Conservation (phyloP, 805 yeast genomes). For the Hemisphaericaspora nanyangensis region DNA sequence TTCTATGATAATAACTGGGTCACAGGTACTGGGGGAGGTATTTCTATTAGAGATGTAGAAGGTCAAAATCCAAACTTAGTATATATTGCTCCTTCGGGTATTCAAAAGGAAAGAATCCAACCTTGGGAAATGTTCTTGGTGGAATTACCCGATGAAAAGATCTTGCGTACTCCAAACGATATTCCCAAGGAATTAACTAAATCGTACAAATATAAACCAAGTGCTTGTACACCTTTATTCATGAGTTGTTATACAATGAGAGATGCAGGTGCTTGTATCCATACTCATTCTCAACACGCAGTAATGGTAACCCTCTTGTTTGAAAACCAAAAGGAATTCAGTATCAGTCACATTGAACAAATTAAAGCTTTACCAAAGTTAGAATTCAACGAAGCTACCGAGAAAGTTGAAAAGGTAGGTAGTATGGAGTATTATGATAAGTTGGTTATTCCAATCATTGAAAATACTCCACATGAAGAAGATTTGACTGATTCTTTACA, state of each 20-base stretch:
- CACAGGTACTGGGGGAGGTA: conserved; percentile 96
- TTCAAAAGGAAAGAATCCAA: conserved; percentile 83
- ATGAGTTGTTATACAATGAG: conserved; percentile 64
- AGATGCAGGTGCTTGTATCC: conserved; percentile 88
- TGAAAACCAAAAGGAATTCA: conserved; percentile 59
- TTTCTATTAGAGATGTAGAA: conserved; percentile 60
- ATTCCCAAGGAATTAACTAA: conserved; percentile 35
- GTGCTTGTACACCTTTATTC: conserved; percentile 91
- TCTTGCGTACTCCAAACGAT: conserved; percentile 56
- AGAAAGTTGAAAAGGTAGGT: conserved; percentile 55
- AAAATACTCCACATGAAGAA: conserved; percentile 85
- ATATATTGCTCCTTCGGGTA: conserved; percentile 92
- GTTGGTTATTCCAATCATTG: conserved; percentile 83
- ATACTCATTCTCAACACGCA: conserved; percentile 89
- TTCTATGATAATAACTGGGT: conserved; percentile 87
- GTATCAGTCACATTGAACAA: conserved; percentile 80
- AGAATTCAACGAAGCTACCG: conserved; percentile 22
- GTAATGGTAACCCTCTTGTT: conserved; percentile 74
- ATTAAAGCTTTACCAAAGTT: conserved; percentile 82
- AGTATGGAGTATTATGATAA: conserved; percentile 70
- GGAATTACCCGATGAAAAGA: conserved; percentile 48
- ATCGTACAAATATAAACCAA: conserved; percentile 62
- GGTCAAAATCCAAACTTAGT: conserved; percentile 44
- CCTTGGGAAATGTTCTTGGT: conserved; percentile 81
- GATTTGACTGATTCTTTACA: conserved; percentile 67